Evolutionary conservation across 345 rosid species (phyloP), one percentile per base, ranked within the genome.

Genomic region (Capsella bursapastoris): DNA sequence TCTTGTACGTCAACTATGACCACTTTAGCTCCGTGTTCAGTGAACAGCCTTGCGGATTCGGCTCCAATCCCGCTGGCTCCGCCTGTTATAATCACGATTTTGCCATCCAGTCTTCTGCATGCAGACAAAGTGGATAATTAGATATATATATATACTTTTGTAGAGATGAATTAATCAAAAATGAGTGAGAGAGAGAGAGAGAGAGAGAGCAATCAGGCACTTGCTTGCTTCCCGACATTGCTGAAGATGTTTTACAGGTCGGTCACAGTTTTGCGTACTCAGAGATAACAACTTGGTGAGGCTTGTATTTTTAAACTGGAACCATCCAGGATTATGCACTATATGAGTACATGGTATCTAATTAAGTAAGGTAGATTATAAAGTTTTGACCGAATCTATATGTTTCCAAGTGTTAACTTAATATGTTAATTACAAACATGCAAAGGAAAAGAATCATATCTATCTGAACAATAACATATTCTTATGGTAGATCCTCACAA

Each of bases 31-130:
- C 98, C 98, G 4, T 89, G 77, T 12, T 88, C 77, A 0, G 76
- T 81, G 61, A 94, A 94, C 11, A 94, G 35, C 73, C 81, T 81
- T 45, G 76, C 88, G 3, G 95, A 78, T 63, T 81, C 90, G 45
- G 87, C 96, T 9, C 98, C 98, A 28, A 91, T 89, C 31, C 97
- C 97, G 13, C 96, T 91, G 3, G 97, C 96, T 28, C 82, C 93
- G 1, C 98, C 97, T 7, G 96, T 91, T 65, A 94, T 80, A 35
- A 94, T 79, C 9, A 84, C 98, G 56, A 93, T 89, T 73, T 93
- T 93, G 25, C 96, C 98, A 28, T 85, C 90, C 76, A 93, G 67
- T 82, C 94, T 92, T 51, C 59, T 56, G 32, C 28, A 9, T n/a
- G 10, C 7, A 32, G 25, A 32, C 13, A 58, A 57, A 2, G 25